A percentile compares a stretch with the other conserved stretches of the same genome.
Conservation (phyloP, 192 early-diverging fungal species). For the Irineochytrium annulatum region DNA sequence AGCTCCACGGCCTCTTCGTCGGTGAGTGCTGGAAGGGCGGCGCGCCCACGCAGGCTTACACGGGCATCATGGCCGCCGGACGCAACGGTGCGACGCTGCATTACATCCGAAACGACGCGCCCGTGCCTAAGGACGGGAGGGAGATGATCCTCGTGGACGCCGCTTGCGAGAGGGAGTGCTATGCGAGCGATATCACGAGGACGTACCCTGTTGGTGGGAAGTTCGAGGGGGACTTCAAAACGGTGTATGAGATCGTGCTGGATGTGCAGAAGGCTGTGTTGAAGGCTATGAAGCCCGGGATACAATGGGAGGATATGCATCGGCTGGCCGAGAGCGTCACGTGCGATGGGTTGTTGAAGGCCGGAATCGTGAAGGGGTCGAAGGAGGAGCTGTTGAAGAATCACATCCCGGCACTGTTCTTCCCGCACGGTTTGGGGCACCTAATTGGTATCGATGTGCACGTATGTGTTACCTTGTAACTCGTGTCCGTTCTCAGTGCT, state of each 20-base stretch:
- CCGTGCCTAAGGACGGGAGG: constrained; percentile 5
- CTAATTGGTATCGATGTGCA: constrained; percentile 55
- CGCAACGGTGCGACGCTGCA: constrained; percentile 76
- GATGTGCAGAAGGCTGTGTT: constrained; percentile 77
- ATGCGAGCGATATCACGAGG: constrained; percentile 88
- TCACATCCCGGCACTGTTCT: constrained; percentile 74
- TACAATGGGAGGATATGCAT: constrained; percentile 86
- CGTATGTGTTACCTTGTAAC: background rate
- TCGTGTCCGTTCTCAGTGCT: constrained; percentile 59
- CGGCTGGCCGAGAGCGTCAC: constrained; percentile 58
- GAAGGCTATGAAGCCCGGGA: constrained; percentile 57
- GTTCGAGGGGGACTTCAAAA: constrained; percentile 66
- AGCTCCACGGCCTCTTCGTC: constrained; percentile 75
- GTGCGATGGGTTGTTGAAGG: constrained; percentile 61
- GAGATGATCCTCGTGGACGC: constrained; percentile 61
- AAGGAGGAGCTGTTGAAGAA: constrained; percentile 57
- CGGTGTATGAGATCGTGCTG: constrained; percentile 78
- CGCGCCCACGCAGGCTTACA: constrained; percentile 75
- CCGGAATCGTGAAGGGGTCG: constrained; percentile 70
- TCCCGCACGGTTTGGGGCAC: constrained; percentile 91
- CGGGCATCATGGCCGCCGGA: constrained; percentile 77
- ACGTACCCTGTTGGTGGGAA: constrained; percentile 76
- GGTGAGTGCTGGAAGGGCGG: constrained; percentile 61
- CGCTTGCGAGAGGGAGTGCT: constrained; percentile 66
- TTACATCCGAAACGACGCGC: constrained; percentile 58